Base-by-base conservation (phyloP, 345 rosid genomes). In the Lenwebbia sp. region DNA sequence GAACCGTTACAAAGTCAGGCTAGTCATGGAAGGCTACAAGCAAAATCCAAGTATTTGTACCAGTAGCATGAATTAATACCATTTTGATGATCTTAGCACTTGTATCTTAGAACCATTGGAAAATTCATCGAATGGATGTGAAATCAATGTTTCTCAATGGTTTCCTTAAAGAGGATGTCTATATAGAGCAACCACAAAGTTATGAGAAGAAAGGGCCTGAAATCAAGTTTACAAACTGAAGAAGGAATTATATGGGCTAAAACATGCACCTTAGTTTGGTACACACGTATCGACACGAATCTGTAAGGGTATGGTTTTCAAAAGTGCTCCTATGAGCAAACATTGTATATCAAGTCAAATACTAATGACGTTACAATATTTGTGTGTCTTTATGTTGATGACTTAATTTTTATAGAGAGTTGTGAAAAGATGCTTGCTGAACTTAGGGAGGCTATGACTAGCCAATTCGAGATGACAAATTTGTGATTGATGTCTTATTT, bases 391-490 rank as follows among this genome's bases (percentile, higher is more conserved):
- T n/a, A 5, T 58, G 19, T 0, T 13, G 70, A 58, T 25, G 70
- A n/a, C 3, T 57, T 26, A 28, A 58, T 58, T 26, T 25, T 58
- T n/a, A 13, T 0, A 2, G 1, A n/a, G 17, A 14, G 0, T n/a
- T 58, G 6, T n/a, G 28, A n/a, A 58, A 58, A 58, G 19, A 58
- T 58, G 30, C 1, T n/a, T 58, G 70, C 3, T n/a, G 2, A 58
- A 58, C n/a, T 7, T 13, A 58, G 19, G 33, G 33, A 58, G 30
- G 30, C 65, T 57, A 57, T 57, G 30, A 12, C 13, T 26, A 26
- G 30, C 30, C 7, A 57, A 0, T 57, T 57, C 6, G 0, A 57
- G 30, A 57, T 12, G 17, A 26, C 0, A 12, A 0, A 26, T 57
- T 57, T 57, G n/a, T 6, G 17, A 11, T 57, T 57, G 30, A 26